phyloP scores from a whole-genome alignment of 441 rosid species.

The Adansonia grandidieri region DNA sequence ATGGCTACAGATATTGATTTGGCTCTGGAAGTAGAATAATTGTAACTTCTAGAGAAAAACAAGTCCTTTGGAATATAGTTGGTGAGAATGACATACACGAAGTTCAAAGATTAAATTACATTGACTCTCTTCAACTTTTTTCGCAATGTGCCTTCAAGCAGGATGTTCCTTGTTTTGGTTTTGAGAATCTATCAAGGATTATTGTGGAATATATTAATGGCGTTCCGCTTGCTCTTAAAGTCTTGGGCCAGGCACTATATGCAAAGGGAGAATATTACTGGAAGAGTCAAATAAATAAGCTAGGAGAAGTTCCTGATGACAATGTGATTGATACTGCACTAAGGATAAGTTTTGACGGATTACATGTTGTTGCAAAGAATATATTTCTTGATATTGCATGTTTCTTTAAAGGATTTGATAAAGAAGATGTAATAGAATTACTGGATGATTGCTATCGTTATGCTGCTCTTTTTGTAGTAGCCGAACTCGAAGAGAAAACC shows the following conservation, averaged over 20 bases:
- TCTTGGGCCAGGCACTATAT: constrained; percentile 53
- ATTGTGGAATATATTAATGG: constrained; percentile 39
- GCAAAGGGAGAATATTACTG: constrained; percentile 41
- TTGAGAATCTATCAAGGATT: constrained; percentile 33
- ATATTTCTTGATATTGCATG: constrained; percentile 64
- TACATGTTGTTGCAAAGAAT: constrained; percentile 43
- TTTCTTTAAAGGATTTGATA: constrained; percentile 43
- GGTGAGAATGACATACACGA: constrained; percentile 25
- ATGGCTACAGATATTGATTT: constrained; percentile 14
- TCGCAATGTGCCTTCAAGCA: constrained; percentile 50
- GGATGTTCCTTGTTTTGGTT: constrained; percentile 41
- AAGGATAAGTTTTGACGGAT: constrained; percentile 49
- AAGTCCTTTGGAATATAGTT: constrained; percentile 24
- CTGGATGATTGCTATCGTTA: constrained; percentile 50
- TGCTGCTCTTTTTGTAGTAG: constrained; percentile 39
- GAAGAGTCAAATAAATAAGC: constrained; percentile 41
- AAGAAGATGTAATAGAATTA: constrained; percentile 44
- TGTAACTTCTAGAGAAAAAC: constrained; percentile 39
- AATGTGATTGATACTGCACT: constrained; percentile 36
- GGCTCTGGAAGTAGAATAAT: constrained; percentile 42
- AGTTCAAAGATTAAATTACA: constrained; percentile 28
- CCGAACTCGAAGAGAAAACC: constrained; percentile 45
- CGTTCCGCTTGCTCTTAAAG: constrained; percentile 58
- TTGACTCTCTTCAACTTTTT: constrained; percentile 39
- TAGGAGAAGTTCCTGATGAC: constrained; percentile 37